These are phyloP conservation scores for Knoxia roxburghii DNA, from an alignment of 257 asterid species.

Conservation along the genomic window DNA sequence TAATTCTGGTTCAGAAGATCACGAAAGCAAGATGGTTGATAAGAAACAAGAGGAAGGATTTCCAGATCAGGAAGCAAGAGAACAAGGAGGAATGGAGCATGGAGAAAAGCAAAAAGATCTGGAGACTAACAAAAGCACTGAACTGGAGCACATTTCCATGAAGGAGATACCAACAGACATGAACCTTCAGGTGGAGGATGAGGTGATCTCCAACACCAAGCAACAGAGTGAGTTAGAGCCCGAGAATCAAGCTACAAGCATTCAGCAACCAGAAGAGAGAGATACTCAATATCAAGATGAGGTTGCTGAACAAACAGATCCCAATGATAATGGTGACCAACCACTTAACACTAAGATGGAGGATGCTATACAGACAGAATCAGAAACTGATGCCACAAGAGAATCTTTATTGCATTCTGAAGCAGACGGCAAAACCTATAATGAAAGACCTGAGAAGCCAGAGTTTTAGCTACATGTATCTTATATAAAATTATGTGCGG, in stretches of 20 bases:
- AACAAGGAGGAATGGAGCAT: constrained; percentile 8
- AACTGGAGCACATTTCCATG: constrained; percentile 4
- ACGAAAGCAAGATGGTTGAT: constrained; percentile 6
- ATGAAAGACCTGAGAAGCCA: constrained; percentile 18
- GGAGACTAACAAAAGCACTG: constrained; percentile 2
- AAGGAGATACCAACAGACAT: constrained; percentile 7
- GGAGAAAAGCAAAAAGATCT: constrained; percentile 7
- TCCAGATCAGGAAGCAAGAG: constrained; percentile 7
- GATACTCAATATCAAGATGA: constrained; percentile 14
- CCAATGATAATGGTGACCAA: constrained; percentile 15
- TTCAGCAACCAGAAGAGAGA: constrained; percentile 14
- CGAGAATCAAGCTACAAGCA: constrained; percentile 9
- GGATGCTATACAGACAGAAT: constrained; percentile 25
- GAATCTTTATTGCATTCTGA: constrained; percentile 10
- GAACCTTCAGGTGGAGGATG: constrained; percentile 2
- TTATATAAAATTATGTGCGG: not conserved
- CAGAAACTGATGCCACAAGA: constrained; percentile 16
- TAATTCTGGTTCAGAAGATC: constrained; percentile 13
- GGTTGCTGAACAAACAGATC: constrained; percentile 20
- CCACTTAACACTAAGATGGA: constrained; percentile 17
- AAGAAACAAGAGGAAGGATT: constrained; percentile 5
- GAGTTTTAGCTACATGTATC: constrained; percentile 26
- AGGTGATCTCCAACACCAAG: constrained; percentile 7
- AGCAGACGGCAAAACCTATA: constrained; percentile 17
- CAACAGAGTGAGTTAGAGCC: constrained; percentile 4